These are phyloP conservation scores for Rhodotorula diobovata DNA, from an alignment of 768 basidiomycete genomes.

Conservation along the genomic window DNA sequence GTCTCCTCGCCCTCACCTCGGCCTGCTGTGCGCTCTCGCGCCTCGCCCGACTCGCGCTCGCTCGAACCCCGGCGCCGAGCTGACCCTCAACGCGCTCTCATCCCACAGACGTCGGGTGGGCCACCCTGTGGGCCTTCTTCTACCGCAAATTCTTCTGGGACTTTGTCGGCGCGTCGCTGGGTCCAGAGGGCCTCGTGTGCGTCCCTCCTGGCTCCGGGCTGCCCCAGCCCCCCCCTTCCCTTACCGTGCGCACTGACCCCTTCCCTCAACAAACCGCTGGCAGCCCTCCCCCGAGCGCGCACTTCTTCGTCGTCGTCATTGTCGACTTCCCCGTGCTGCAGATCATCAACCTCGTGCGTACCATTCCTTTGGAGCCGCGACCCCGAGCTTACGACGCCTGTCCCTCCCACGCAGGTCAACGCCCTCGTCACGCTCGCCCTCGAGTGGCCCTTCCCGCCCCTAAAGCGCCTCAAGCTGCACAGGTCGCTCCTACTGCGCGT, in stretches of 20 bases:
- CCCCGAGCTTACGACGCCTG: not conserved
- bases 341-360: conserved; percentile 55
- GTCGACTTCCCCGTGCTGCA: conserved; percentile 74
- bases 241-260: not conserved
- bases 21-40: conserved; percentile 40
- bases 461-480: conserved; percentile 27
- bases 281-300: conserved; percentile 60
- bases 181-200: conserved; percentile 44
- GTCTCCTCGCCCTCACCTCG: conserved; percentile 47
- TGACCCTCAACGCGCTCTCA: conserved; percentile 7
- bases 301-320: conserved; percentile 66
- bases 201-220: too few relatives aligned
- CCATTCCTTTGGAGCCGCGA: too few relatives aligned
- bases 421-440: conserved; percentile 60
- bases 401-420: conserved; percentile 47
- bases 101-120: conserved; percentile 68
- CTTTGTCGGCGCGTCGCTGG: conserved; percentile 71
- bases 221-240: not conserved
- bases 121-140: conserved; percentile 69
- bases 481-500: conserved; percentile 52
- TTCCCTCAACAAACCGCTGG: not conserved
- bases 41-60: not conserved
- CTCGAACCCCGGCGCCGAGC: not conserved
- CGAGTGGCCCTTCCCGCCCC: conserved; percentile 64
- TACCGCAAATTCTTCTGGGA: conserved; percentile 98